Conservation (phyloP, 1,139 yeast genomes). For the Pichia sp. region DNA sequence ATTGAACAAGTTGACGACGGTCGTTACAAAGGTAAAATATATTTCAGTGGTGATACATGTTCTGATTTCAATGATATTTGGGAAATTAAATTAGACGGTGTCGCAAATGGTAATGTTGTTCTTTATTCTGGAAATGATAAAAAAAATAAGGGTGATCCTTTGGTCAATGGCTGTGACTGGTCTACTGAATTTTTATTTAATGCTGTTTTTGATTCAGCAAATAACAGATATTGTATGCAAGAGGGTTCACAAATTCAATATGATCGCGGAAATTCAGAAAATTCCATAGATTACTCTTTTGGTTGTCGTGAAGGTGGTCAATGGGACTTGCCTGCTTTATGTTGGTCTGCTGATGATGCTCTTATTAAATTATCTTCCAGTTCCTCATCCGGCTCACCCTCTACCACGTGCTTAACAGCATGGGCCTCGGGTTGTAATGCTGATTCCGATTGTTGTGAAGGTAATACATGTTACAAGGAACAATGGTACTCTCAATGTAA, state of each 20-base stretch:
- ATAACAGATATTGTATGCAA: constrained; percentile 20
- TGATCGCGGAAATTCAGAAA: constrained; percentile 22
- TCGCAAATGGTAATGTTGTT: constrained; percentile 18
- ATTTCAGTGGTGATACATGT: constrained; percentile 21
- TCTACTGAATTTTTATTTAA: constrained; percentile 22
- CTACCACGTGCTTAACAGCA: neutral
- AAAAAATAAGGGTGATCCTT: constrained; percentile 10
- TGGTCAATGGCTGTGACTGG: constrained; percentile 25
- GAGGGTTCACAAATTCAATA: constrained; percentile 27
- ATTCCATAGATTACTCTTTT: constrained; percentile 24
- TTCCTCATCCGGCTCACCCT: neutral
- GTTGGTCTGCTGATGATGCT: constrained; percentile 22
- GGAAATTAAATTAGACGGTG: constrained; percentile 29
- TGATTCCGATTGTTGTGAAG: constrained; percentile 2
- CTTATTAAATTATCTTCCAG: neutral
- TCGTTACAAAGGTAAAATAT: constrained; percentile 25
- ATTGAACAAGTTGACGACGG: constrained; percentile 20
- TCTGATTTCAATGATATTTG: constrained; percentile 21
- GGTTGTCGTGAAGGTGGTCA: constrained; percentile 27
- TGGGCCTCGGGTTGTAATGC: neutral
- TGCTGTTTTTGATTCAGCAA: constrained; percentile 12
- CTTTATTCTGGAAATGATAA: constrained; percentile 24
- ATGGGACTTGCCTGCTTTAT: constrained; percentile 22
- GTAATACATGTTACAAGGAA: neutral
- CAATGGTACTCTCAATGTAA: neutral